Evolutionary conservation across 257 asterid species (phyloP).

Genomic region (Solanum chiquidenum): DNA sequence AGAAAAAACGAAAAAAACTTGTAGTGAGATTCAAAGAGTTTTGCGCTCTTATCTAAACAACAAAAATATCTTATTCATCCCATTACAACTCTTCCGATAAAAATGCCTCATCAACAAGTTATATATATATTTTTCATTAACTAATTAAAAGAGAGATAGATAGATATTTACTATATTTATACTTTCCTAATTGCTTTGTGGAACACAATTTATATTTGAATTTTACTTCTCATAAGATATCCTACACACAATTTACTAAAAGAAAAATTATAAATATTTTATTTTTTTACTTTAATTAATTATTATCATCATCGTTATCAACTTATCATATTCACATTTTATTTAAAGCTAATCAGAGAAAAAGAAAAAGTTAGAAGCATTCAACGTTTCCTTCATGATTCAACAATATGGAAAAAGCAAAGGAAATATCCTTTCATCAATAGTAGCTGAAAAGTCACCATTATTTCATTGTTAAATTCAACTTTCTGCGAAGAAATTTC

Average conservation of each 20-base stretch:
- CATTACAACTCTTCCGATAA: not conserved
- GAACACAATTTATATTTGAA: not conserved
- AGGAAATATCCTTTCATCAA: not conserved
- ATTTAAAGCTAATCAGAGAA: too few relatives aligned
- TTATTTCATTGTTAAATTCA: not conserved
- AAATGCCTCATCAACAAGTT: not conserved
- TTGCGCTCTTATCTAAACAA: rapidly evolving
- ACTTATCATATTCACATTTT: not conserved
- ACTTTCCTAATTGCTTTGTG: not conserved
- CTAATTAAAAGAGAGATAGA: not conserved
- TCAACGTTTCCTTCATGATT: not conserved
- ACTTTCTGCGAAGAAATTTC: not conserved
- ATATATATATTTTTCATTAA: not conserved
- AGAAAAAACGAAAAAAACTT: too few relatives aligned
- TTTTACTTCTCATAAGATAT: not conserved
- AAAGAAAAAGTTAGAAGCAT: not conserved
- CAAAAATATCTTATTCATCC: not conserved
- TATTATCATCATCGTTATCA: not conserved
- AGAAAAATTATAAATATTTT: not conserved
- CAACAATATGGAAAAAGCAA: not conserved
- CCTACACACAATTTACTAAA: not conserved
- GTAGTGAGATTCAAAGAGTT: not conserved
- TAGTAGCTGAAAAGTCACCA: not conserved
- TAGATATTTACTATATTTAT: not conserved
- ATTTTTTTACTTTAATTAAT: not conserved